phyloP scores from a whole-genome alignment of 257 asterid species.

The Solanum sejunctum region DNA sequence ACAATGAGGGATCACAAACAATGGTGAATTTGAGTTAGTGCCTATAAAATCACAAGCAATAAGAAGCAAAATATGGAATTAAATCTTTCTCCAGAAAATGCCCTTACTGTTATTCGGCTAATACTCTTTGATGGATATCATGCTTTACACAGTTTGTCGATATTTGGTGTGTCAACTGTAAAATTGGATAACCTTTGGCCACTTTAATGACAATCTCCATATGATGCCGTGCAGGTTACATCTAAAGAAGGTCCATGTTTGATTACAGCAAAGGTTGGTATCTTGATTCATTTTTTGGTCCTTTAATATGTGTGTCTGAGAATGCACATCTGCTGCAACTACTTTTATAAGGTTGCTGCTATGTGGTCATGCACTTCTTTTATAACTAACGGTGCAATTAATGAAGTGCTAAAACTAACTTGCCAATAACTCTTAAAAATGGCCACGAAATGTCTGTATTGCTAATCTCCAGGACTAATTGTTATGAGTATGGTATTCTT shows the following conservation, averaged over 20 bases:
- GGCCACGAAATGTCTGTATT: not conserved
- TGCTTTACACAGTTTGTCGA: not conserved
- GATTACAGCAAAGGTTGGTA: constrained; percentile 58
- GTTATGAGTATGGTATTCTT: not conserved
- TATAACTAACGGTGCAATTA: not conserved
- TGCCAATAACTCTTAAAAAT: not conserved
- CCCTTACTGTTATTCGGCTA: not conserved
- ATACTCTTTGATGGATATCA: not conserved
- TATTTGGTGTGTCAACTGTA: not conserved
- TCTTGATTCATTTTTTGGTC: not conserved
- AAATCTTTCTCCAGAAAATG: not conserved
- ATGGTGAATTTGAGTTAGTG: not conserved
- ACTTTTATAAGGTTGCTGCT: not conserved
- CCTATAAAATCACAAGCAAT: not conserved
- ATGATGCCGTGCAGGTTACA: constrained; percentile 46
- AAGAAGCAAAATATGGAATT: not conserved
- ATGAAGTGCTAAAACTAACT: not conserved
- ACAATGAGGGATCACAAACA: not conserved
- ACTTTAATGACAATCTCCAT: constrained; percentile 1
- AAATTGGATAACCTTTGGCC: not conserved
- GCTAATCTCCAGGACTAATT: not conserved
- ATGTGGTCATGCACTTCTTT: not conserved
- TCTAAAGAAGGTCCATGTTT: constrained; percentile 32
- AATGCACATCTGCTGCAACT: not conserved
- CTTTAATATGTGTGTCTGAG: not conserved